Percentiles rank a stretch among this genome's conserved stretches.
These are phyloP conservation scores for Coemansia umbellata DNA, from an alignment of 192 early-diverging fungal genomes.

Conservation along the genomic window DNA sequence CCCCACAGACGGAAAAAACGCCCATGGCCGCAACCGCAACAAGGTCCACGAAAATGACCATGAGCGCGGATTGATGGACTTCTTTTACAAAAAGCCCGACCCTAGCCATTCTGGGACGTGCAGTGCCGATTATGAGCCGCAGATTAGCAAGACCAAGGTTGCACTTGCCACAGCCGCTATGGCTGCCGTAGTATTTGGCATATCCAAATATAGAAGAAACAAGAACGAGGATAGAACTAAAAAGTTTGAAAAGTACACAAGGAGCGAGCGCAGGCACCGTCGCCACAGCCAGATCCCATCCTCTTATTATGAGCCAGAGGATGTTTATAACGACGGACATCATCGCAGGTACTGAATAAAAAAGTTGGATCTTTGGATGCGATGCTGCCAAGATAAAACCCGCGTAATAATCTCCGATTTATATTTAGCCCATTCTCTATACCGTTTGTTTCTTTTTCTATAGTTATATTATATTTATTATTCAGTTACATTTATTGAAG, in stretches of 20 bases:
- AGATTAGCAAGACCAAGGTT: conserved; percentile 35
- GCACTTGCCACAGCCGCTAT: conserved; percentile 8
- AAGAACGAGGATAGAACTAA: conserved; percentile 16
- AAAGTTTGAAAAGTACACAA: conserved; percentile 14
- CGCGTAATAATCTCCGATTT: too few relatives aligned
- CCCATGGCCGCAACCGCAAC: background rate
- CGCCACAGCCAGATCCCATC: background rate
- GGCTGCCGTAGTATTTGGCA: conserved; percentile 6
- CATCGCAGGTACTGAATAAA: conserved; percentile 2
- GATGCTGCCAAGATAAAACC: too few relatives aligned
- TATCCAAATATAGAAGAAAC: conserved; percentile 13
- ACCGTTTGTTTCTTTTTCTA: too few relatives aligned
- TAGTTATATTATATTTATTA: too few relatives aligned
- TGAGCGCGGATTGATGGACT: conserved; percentile 9
- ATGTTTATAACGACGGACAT: background rate
- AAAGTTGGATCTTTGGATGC: too few relatives aligned
- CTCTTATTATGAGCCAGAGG: background rate
- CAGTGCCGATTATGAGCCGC: conserved; percentile 37
- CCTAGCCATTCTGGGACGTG: conserved; percentile 26
- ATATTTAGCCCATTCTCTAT: too few relatives aligned
- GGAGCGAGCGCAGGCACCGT: conserved; percentile 1
- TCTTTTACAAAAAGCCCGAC: conserved; percentile 44
- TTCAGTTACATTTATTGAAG: too few relatives aligned
- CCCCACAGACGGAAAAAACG: background rate
- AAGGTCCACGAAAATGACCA: background rate